Percentiles rank a stretch among this genome's conserved stretches.
Conservation (phyloP, 2,329 filamentous ascomycete species). For the Arthrocladium fulminans region DNA sequence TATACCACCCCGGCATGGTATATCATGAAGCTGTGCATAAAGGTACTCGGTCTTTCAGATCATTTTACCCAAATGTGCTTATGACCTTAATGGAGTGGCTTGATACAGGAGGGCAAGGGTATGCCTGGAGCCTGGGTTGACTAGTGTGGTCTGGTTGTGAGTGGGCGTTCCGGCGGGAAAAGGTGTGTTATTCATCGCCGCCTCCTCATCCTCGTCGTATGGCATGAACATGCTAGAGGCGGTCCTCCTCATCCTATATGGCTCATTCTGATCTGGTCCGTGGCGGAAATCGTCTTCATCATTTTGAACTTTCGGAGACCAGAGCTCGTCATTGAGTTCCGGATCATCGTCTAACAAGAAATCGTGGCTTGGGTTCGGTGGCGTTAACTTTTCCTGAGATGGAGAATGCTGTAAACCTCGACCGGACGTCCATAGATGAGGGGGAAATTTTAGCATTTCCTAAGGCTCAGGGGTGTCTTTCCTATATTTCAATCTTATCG, state of each 20-base stretch:
- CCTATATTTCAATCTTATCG: slow-evolving; percentile 77
- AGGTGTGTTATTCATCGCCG: slow-evolving; percentile 51
- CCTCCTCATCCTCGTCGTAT: slow-evolving; percentile 59
- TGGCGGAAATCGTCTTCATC: slow-evolving; percentile 14
- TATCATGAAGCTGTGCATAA: too few relatives aligned
- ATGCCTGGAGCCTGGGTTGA: too few relatives aligned
- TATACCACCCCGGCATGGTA: too few relatives aligned
- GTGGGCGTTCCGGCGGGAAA: too few relatives aligned
- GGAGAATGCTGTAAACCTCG: slow-evolving; percentile 57
- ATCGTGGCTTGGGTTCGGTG: slow-evolving; percentile 57
- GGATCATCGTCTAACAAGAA: slow-evolving; percentile 57
- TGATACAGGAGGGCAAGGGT: too few relatives aligned
- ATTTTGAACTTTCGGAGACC: slow-evolving; percentile 30
- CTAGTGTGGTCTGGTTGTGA: too few relatives aligned
- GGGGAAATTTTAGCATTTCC: slow-evolving; percentile 25
- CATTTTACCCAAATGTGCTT: too few relatives aligned
- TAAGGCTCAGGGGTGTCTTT: slow-evolving; percentile 62
- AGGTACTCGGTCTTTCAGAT: too few relatives aligned
- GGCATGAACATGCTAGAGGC: slow-evolving; percentile 89
- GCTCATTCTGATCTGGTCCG: slow-evolving; percentile 45
- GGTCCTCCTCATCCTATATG: slow-evolving; percentile 62
- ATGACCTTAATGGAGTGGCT: too few relatives aligned
- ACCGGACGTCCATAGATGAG: slow-evolving; percentile 36
- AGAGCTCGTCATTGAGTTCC: slow-evolving; percentile 40
- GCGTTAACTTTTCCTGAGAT: slow-evolving; percentile 72